Evolutionary conservation across 2,329 filamentous ascomycete genomes (phyloP).

Genomic region (Boeremia exigua): DNA sequence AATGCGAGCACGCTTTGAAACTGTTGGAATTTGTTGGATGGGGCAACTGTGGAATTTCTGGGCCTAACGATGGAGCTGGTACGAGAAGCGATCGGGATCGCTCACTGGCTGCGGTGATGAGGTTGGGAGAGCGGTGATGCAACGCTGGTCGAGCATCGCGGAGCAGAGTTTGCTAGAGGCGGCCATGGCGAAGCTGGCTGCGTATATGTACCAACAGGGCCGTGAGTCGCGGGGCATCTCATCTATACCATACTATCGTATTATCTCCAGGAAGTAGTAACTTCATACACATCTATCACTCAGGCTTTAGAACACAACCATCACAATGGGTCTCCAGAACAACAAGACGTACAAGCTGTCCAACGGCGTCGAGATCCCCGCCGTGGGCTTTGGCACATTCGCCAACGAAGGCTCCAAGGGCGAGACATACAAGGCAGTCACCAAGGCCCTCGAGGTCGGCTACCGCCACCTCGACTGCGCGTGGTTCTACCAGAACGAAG

Average conservation of each 20-base stretch:
- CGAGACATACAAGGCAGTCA: slow-evolving; percentile 62
- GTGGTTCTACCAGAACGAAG: slow-evolving; percentile 74
- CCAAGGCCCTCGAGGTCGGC: slow-evolving; percentile 63
- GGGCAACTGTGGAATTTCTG: slow-evolving; percentile 30
- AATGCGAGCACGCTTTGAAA: slow-evolving; percentile 30
- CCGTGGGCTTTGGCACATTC: slow-evolving; percentile 76
- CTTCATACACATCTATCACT: slow-evolving; percentile 7
- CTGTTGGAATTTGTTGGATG: slow-evolving; percentile 38
- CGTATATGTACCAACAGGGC: slow-evolving; percentile 21
- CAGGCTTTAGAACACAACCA: background rate
- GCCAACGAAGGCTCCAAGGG: slow-evolving; percentile 69
- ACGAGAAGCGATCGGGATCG: slow-evolving; percentile 31
- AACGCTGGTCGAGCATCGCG: slow-evolving; percentile 16
- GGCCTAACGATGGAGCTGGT: slow-evolving; percentile 17
- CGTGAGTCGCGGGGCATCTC: slow-evolving; percentile 15
- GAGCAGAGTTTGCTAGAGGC: slow-evolving; percentile 26
- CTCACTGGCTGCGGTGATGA: slow-evolving; percentile 15
- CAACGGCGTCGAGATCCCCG: slow-evolving; percentile 69
- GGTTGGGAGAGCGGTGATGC: slow-evolving; percentile 15
- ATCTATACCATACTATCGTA: slow-evolving; percentile 10
- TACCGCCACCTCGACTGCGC: slow-evolving; percentile 73
- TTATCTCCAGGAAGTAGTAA: slow-evolving; percentile 12
- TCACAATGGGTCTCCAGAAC: slow-evolving; percentile 42
- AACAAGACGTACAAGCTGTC: slow-evolving; percentile 58
- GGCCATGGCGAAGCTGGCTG: slow-evolving; percentile 13